Base-by-base conservation (phyloP, 208 protist genomes). In the Leishmania major region DNA sequence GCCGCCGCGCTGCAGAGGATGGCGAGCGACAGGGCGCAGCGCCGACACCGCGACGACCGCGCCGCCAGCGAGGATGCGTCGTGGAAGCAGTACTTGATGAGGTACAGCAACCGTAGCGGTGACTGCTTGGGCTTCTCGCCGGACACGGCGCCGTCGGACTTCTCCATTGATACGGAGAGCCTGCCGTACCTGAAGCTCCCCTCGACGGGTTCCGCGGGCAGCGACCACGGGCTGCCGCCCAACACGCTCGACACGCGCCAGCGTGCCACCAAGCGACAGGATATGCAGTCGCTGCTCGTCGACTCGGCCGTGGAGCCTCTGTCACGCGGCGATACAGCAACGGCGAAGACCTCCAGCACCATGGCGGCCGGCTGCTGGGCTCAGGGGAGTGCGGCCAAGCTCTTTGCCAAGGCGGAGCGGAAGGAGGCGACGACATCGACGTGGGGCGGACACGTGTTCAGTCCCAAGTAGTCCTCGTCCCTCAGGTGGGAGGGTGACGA, bases 241-340 rank as follows among this genome's bases (percentile, higher is more conserved):
- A 95, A 88, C 84, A 82, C 93, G 15, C 87, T 95, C 70, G 89
- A 94, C 31, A 94, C 92, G 28, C 92, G 89, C 19, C 91, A 96
- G 82, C 88, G 91, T 8, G 91, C 91, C 40, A 94, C 92, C 31
- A 95, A 94, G 88, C 75, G 80, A 80, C 82, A 88, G 53, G 83
- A 86, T 25, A 43, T 88, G 76, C 77, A 88, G 80, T 53, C 78
- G 43, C 75, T 82, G 22, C 60, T 86, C 8, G 64, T 81, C 19
- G 75, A 80, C 60, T 55, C 83, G 40, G 66, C 28, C 15, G 74
- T 6, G 15, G 25, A 73, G 60, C 62, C 57, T 47, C 55, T 10
- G 37, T 40, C 78, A n/a, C 66, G 53, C 49, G 70, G 11, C 47
- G 51, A 25, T n/a, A 45, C 77, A 22, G 55, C 77, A 25, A 75